Evolutionary conservation across 1,284 basidiomycete genomes (phyloP).

Genomic region (Athelia psychrophila): DNA sequence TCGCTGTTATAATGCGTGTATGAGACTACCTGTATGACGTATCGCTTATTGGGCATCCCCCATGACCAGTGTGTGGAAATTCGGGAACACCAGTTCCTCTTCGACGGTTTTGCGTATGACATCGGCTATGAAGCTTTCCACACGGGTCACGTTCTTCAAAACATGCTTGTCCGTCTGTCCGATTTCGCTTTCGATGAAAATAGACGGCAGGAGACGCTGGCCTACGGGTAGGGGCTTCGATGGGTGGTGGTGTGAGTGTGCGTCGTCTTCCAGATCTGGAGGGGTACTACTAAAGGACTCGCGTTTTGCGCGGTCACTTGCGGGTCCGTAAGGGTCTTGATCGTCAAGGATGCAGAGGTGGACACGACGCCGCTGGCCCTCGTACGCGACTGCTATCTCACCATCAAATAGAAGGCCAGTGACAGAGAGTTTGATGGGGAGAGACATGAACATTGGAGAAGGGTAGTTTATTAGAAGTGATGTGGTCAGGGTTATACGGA

Average conservation of each 20-base stretch:
- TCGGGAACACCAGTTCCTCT: conserved; percentile 91
- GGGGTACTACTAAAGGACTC: conserved; percentile 33
- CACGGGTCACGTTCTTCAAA: conserved; percentile 93
- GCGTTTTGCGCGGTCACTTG: conserved; percentile 50
- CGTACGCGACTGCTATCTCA: conserved; percentile 89
- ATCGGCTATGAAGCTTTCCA: conserved; percentile 95
- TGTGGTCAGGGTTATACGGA: conserved; percentile 85
- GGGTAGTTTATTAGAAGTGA: conserved; percentile 96
- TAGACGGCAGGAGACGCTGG: conserved; percentile 83
- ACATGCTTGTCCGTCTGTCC: conserved; percentile 96
- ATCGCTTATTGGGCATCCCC: conserved; percentile 32
- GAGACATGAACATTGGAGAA: conserved; percentile 90
- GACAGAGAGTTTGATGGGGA: conserved; percentile 90
- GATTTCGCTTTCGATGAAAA: conserved; percentile 95
- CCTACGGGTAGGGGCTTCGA: conserved; percentile 75
- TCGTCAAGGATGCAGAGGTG: conserved; percentile 90
- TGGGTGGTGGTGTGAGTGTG: conserved; percentile 25
- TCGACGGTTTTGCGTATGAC: conserved; percentile 93
- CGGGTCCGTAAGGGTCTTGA: conserved; percentile 75
- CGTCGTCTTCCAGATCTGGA: conserved; percentile 41
- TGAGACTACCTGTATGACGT: conserved; percentile 12
- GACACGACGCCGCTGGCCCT: conserved; percentile 76
- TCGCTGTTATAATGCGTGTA: conserved; percentile 37
- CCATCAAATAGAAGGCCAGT: conserved; percentile 87
- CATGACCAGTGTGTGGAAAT: conserved; percentile 84